Evolutionary conservation across 108 stramenopile genomes (phyloP), one percentile per base, ranked within the genome.

Genomic region (Cylindrotheca closterium): DNA sequence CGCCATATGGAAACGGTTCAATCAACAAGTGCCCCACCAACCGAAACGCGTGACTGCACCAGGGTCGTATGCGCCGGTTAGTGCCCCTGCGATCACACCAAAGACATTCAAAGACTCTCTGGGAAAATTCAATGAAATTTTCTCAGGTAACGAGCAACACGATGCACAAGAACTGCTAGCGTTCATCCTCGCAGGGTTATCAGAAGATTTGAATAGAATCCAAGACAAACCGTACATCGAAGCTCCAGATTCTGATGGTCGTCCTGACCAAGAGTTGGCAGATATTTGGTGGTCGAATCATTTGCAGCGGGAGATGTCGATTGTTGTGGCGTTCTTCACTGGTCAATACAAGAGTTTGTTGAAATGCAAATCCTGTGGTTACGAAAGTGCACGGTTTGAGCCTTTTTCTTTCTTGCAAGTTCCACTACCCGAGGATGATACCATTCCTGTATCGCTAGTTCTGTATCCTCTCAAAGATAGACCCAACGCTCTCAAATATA

Each of bases 281-380:
- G 92, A 91, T 63, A 98, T 99, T 70, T 97, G 96, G 95, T 99
- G 99, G 99, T 56, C 87, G 29, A 92, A 97, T 53, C 95, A 97
- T 65, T 82, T 99, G 60, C 87, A 91, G 57, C 63, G 94, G 63
- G 94, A 97, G 67, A 78, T 93, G 70, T 96, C 95, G 23, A 88
- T 98, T 27, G 80, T 98, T 37, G 95, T 98, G 5, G 97, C 97
- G 19, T 70, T 95, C 15, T 98, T 96, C 69, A 91, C 91, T 47
- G 99, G 98, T 1, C 96, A 97, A 75, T 95, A 95, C 71, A 96
- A 96, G 67, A 96, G 96, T 58, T 79, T 96, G 46, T 66, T 98
- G 47, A 96, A 90, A 19, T 99, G 99, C 77, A 79, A 86, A 48
- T 64, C 79, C 4, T 99, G 98, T 87, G 89, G 89, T 28, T 96